phyloP scores from a whole-genome alignment of 306 rosid genomes.

The Prunus fruticosa region DNA sequence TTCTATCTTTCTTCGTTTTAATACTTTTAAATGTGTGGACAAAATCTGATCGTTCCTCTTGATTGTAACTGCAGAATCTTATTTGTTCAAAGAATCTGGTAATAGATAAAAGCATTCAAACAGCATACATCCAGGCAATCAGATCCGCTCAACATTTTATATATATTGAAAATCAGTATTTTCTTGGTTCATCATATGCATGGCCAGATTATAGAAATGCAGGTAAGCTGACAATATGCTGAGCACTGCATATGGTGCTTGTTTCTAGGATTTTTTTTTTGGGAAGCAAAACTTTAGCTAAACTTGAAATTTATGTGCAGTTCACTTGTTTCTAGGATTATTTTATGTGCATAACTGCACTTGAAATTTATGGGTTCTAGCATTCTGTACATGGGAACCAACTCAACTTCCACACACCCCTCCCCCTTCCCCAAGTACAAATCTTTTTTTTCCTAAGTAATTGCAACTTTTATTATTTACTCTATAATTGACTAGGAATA shows the following conservation, averaged over 20 bases:
- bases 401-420: not conserved
- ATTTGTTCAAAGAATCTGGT: constrained; percentile 64
- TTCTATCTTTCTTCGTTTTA: constrained; percentile 18
- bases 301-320: not conserved
- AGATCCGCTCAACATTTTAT: constrained; percentile 94
- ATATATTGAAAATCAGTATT: constrained; percentile 93
- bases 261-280: not conserved
- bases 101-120: constrained; percentile 91
- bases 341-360: not conserved
- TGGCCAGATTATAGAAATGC: constrained; percentile 87
- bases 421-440: no score
- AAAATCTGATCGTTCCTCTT: constrained; percentile 14
- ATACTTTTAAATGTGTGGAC: not conserved
- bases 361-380: not conserved
- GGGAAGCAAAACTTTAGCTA: not conserved
- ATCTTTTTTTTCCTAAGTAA: no score
- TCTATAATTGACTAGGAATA: not conserved
- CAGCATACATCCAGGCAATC: constrained; percentile 87
- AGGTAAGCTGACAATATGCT: constrained; percentile 44
- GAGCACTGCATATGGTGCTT: constrained; percentile 15
- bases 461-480: not conserved
- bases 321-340: constrained; percentile 1
- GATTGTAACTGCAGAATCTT: constrained; percentile 68
- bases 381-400: not conserved
- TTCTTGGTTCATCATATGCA: constrained; percentile 87